Base-by-base conservation (phyloP, 1,284 basidiomycete genomes). In the Mycena sp. region DNA sequence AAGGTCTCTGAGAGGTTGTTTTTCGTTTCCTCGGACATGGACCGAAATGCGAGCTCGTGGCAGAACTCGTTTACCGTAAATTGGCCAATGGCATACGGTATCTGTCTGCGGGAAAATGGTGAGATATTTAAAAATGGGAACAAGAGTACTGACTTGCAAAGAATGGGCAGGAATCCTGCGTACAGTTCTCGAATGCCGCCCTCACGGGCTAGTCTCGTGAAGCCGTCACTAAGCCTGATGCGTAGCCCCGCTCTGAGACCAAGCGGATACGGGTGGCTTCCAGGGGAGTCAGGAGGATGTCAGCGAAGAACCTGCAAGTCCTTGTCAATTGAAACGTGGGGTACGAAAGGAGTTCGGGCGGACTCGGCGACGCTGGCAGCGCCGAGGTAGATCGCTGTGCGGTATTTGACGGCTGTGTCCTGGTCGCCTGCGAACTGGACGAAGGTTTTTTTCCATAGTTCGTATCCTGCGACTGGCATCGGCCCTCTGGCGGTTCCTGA, bases 1-100 rank as follows among this genome's bases (percentile, higher is more conserved):
- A 83, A 76, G 1, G 83, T 69, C 12, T 81, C 74, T 11, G 88
- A 85, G 30, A 92, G 78, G 59, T 83, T 83, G 56, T 74, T 81
- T 66, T 85, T 86, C 25, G 84, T 85, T 67, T 94, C 90, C 58
- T 90, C 85, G 4, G 88, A 85, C 83, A 95, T 88, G 59, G 74
- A 78, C 30, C 89, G 87, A 76, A 89, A 91, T 37, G 88, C 90
- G 48, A 87, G 74, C 73, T 96, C 94, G 75, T 95, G 94, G 71
- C 89, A 91, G 76, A 89, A 87, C 76, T 98, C 95, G 80, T 97
- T 96, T 58, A 94, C 91, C 0, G 91, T 93, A 77, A 94, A 94
- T 77, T 92, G 90, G 29, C 92, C 93, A 63, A 96, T 90, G 14
- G 94, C 92, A 74, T 93, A 95, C 0, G 93, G 92, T 50, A 95